A percentile compares a stretch with the other conserved stretches of the same genome.
Conservation (phyloP, 2,329 filamentous ascomycete species). For the Pseudocercospora vitis region DNA sequence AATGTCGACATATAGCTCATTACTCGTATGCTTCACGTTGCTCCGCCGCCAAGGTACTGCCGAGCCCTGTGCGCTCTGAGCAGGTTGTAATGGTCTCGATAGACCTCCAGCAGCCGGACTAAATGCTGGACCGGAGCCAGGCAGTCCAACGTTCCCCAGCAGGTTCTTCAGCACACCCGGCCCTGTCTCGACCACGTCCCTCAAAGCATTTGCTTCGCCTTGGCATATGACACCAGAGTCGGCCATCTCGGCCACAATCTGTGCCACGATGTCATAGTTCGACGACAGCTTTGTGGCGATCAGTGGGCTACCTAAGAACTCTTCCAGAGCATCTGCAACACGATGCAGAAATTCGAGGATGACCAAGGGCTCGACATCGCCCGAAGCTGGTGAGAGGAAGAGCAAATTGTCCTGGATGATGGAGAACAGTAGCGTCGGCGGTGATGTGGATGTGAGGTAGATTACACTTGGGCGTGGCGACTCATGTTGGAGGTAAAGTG, state of each 20-base stretch:
- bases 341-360: constrained; percentile 94
- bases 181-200: constrained; percentile 81
- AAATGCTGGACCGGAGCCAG: constrained; percentile 50
- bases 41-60: constrained; percentile 84
- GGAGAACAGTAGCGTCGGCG: constrained; percentile 85
- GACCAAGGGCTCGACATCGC: constrained; percentile 84
- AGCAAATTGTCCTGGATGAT: constrained; percentile 83
- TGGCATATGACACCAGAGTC: constrained; percentile 86
- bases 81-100: constrained; percentile 22
- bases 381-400: constrained; percentile 79
- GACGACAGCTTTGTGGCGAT: constrained; percentile 82
- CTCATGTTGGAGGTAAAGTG: constrained; percentile 82
- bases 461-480: constrained; percentile 80
- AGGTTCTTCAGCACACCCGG: constrained; percentile 88
- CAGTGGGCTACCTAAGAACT: constrained; percentile 86
- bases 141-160: constrained; percentile 80
- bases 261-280: constrained; percentile 90
- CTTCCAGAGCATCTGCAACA: constrained; percentile 86
- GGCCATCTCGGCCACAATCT: constrained; percentile 93
- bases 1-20: constrained; percentile 95
- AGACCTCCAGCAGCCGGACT: constrained; percentile 21
- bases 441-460: constrained; percentile 77
- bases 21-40: constrained; percentile 93
- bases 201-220: constrained; percentile 88
- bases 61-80: constrained; percentile 38